Conservation (phyloP, 1,284 basidiomycete species). For the Naganishia sp. region DNA sequence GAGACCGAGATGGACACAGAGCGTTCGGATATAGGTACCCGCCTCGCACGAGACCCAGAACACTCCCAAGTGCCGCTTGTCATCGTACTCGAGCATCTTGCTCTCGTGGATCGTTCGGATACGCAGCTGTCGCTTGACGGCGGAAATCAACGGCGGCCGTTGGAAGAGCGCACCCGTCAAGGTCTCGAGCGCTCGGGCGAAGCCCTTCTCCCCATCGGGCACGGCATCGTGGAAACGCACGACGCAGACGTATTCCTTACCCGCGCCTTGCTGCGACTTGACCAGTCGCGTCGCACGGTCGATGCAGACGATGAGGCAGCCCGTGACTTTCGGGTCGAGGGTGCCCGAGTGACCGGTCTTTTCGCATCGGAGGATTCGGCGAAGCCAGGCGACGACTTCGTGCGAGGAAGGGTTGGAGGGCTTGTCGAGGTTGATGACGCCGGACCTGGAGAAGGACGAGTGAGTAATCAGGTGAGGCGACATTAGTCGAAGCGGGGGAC, state of each 20-base stretch:
- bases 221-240: conserved; percentile 85
- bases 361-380: conserved; percentile 91
- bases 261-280: conserved; percentile 96
- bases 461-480: neutral
- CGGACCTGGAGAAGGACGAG: conserved; percentile 63
- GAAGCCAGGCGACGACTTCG: conserved; percentile 98
- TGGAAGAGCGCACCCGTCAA: conserved; percentile 98
- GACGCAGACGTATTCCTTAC: conserved; percentile 99
- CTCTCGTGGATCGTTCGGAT: conserved; percentile 97
- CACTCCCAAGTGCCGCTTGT: conserved; percentile 92
- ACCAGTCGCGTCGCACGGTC: conserved; percentile 99
- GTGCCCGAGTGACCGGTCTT: conserved; percentile 99
- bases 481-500: conserved; percentile 33
- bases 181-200: conserved; percentile 92
- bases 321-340: conserved; percentile 98
- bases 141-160: conserved; percentile 96
- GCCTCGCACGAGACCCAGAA: conserved; percentile 99
- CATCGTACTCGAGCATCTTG: conserved; percentile 95
- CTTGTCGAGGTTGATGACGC: conserved; percentile 99
- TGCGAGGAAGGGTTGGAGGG: conserved; percentile 99
- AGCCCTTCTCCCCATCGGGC: conserved; percentile 70
- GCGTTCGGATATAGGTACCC: conserved; percentile 96
- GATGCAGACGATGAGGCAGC: conserved; percentile 97
- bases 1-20: conserved; percentile 96
- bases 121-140: conserved; percentile 97